Conservation (phyloP, 441 rosid genomes). For the Mallotus repandus region DNA sequence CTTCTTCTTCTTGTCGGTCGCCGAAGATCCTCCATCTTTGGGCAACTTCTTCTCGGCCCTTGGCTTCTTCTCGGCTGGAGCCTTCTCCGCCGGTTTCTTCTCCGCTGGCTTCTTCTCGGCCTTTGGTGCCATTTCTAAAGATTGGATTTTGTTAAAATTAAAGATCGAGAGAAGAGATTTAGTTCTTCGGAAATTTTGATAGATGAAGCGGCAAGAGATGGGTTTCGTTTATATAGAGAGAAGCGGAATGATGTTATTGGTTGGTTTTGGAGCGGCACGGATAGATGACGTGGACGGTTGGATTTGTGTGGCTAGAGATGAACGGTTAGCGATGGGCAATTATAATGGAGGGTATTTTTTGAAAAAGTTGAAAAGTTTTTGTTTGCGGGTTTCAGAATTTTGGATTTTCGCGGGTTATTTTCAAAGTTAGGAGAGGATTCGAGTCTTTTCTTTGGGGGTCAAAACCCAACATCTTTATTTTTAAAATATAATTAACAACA, state of each 20-base stretch:
- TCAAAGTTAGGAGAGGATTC: too few species aligned
- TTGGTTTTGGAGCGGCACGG: constrained; percentile 6
- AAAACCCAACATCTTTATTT: too few species aligned
- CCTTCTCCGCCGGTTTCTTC: constrained; percentile 27
- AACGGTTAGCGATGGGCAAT: constrained; percentile 2
- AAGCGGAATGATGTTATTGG: constrained; percentile 15
- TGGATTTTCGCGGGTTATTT: constrained; percentile 5
- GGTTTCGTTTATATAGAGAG: constrained; percentile 18
- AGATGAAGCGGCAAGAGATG: too few species aligned
- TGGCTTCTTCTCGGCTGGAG: constrained; percentile 29
- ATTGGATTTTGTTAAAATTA: too few species aligned
- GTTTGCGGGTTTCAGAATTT: not conserved
- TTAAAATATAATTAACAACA: too few species aligned
- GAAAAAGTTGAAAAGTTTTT: not conserved
- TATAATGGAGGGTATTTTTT: not conserved
- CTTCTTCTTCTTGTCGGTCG: constrained; percentile 29
- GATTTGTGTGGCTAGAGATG: not conserved
- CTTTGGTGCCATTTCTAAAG: constrained; percentile 25
- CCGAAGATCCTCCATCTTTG: constrained; percentile 16
- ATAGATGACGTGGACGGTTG: constrained; percentile 20
- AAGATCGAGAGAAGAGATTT: too few species aligned
- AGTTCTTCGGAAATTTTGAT: not conserved
- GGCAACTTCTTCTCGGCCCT: constrained; percentile 31
- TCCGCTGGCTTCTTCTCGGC: constrained; percentile 31
- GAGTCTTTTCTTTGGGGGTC: not conserved